Base-by-base conservation (phyloP, 164 flowering plant genomes). In the Buxus sempervirens region DNA sequence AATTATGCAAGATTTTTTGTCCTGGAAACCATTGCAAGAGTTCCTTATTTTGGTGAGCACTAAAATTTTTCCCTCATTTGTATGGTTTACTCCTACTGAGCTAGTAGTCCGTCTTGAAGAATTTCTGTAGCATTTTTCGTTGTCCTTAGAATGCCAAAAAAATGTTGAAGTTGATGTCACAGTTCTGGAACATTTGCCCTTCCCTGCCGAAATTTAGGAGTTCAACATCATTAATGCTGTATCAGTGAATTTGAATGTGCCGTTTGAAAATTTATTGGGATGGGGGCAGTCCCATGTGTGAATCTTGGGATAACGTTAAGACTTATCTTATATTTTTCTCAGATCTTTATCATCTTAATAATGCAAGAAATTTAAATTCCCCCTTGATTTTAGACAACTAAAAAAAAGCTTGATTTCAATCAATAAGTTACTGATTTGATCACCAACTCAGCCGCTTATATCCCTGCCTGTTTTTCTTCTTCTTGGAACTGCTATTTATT, bases 11-110 rank as follows among this genome's bases (percentile, higher is more conserved):
- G 98, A 73, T 96, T 96, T 78, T 96, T 76, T 85, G 98, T 96
- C 1, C 81, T 92, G 69, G 99, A 96, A 80, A 96, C 98, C 21
- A 90, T 96, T 72, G 99, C 99, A 49, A 86, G 98, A 78, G 97
- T 96, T 66, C 99, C 99, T 70, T 96, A 96, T 79, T 96, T 96
- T 75, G 97, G 99, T 95, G 73, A 81, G 89, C 70, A 14, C 49
- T 42, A 9, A 16, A 51, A 23, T 63, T 67, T n/a, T 62, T 27
- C 22, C 10, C 24, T 62, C 38, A 32, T 7, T 32, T 32, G 38
- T 21, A 42, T 36, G 18, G 59, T 21, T 54, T 56, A 55, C 10
- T 55, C 53, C 16, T 10, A 15, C 66, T 25, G 18, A 15, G 13
- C 54, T 66, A 12, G 12, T 51, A 15, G 65, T 42, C n/a, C 18